Evolutionary conservation across 345 rosid species (phyloP), one percentile per base, ranked within the genome.

Genomic region (Turritis glabra): DNA sequence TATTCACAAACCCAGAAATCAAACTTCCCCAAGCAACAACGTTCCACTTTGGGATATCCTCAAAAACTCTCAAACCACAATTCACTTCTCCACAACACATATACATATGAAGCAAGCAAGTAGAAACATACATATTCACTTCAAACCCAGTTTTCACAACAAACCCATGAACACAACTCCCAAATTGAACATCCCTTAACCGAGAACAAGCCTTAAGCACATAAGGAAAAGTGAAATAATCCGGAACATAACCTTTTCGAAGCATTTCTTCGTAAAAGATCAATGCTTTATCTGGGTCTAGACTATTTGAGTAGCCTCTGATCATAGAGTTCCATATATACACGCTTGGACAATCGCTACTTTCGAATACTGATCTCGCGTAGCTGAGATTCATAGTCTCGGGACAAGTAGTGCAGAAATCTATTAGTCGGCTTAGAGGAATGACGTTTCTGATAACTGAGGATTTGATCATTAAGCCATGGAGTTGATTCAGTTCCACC

Each of bases 251-350:
- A 11, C 84, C 82, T 57, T 71, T 55, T 17, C 69, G 74, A 50
- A 74, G 58, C 84, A 81, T 81, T 44, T 65, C 32, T 74, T n/a
- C 2, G 30, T 69, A 81, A 37, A 74, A 65, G 60, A 40, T 23
- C 10, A 81, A 54, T 5, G 80, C 71, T 67, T 77, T 61, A 7
- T 53, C 64, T 70, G 44, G 77, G 7, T 11, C 44, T 40, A 43
- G 23, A 37, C 62, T 70, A 21, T 66, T 74, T 25, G 77, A 78
- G 75, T 66, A 78, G 26, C 84, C 82, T 74, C 73, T 74, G 72
- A 81, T 78, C 80, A 81, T 81, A 6, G 84, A 65, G 75, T 81
- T 81, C 84, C 84, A 81, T 65, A 78, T 71, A 67, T 78, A 78
- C 12, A 74, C 74, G 51, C 77, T 78, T 18, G 82, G 81, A 8